Evolutionary conservation across 2,329 filamentous ascomycete genomes (phyloP).

Genomic region (Fusarium solani-melongenae): DNA sequence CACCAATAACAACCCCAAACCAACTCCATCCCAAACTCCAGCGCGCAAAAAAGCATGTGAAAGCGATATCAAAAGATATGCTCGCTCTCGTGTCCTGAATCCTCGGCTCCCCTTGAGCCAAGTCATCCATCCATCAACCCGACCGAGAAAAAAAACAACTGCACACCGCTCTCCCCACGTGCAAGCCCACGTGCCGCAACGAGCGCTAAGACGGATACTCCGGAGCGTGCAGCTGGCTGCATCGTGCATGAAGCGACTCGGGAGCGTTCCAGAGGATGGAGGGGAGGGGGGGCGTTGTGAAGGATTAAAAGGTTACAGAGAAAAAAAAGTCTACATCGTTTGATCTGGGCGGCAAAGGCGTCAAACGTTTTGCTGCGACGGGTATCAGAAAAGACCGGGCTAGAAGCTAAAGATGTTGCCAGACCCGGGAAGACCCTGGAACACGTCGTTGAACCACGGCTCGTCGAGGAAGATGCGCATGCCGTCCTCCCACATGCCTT

Average conservation of each 20-base stretch:
- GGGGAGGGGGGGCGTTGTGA: background rate
- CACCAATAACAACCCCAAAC: background rate
- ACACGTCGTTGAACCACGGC: conserved; percentile 53
- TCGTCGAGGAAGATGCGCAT: conserved; percentile 53
- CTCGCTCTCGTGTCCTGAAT: background rate
- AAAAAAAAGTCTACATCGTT: conserved; percentile 6
- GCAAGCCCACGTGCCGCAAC: conserved; percentile 1
- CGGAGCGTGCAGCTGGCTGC: background rate
- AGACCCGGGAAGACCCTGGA: conserved; percentile 49
- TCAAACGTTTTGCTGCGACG: background rate
- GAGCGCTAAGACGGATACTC: conserved; percentile 1
- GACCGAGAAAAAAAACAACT: background rate
- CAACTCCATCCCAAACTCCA: background rate
- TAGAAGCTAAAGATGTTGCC: conserved; percentile 50
- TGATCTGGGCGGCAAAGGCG: conserved; percentile 2
- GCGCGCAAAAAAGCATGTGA: background rate
- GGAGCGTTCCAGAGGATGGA: conserved; percentile 6
- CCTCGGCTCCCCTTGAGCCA: background rate
- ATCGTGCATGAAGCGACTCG: conserved; percentile 2
- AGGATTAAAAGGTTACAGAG: background rate
- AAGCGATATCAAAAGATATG: background rate
- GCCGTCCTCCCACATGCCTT: conserved; percentile 47
- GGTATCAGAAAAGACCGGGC: background rate
- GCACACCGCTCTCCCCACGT: conserved; percentile 15
- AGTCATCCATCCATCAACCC: background rate